Percentiles rank a stretch among this genome's conserved stretches.
phyloP scores from a whole-genome alignment of 1,139 yeast genomes.

The Candida tropicalis region DNA sequence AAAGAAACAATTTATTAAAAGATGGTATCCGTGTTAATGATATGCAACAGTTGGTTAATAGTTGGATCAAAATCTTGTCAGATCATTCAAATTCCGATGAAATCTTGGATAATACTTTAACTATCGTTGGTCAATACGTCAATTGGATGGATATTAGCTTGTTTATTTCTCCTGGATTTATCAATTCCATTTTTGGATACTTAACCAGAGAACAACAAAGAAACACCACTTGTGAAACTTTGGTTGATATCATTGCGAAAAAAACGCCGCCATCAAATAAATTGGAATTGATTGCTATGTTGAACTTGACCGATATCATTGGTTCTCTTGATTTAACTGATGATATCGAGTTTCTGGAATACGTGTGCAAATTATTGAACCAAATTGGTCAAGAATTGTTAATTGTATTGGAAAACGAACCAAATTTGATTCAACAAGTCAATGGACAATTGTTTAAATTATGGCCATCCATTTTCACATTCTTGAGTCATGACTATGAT shows the following conservation, averaged over 20 bases:
- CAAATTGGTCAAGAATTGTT: slow-evolving; percentile 77
- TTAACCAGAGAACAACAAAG: slow-evolving; percentile 51
- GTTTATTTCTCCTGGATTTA: slow-evolving; percentile 68
- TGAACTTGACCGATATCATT: slow-evolving; percentile 65
- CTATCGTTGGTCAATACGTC: slow-evolving; percentile 80
- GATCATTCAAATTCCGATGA: slow-evolving; percentile 36
- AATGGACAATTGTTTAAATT: slow-evolving; percentile 40
- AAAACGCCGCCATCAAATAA: slow-evolving; percentile 93
- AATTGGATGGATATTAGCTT: slow-evolving; percentile 93
- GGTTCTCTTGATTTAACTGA: slow-evolving; percentile 34
- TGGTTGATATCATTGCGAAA: slow-evolving; percentile 81
- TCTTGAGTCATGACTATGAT: slow-evolving; percentile 80
- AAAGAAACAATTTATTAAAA: slow-evolving; percentile 71
- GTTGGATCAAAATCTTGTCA: slow-evolving; percentile 68
- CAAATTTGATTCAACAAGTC: slow-evolving; percentile 47
- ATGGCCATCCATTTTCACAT: slow-evolving; percentile 73
- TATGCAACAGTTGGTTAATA: slow-evolving; percentile 62
- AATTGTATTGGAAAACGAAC: slow-evolving; percentile 57
- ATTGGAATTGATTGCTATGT: slow-evolving; percentile 68
- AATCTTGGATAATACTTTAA: slow-evolving; percentile 60
- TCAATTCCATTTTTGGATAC: slow-evolving; percentile 64
- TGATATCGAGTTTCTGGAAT: slow-evolving; percentile 72
- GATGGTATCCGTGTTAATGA: slow-evolving; percentile 81
- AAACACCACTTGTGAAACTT: slow-evolving; percentile 68
- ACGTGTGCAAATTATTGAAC: slow-evolving; percentile 72